Evolutionary conservation across 139 green algal genomes (phyloP).

Genomic region (Desmodesmus armatus): DNA sequence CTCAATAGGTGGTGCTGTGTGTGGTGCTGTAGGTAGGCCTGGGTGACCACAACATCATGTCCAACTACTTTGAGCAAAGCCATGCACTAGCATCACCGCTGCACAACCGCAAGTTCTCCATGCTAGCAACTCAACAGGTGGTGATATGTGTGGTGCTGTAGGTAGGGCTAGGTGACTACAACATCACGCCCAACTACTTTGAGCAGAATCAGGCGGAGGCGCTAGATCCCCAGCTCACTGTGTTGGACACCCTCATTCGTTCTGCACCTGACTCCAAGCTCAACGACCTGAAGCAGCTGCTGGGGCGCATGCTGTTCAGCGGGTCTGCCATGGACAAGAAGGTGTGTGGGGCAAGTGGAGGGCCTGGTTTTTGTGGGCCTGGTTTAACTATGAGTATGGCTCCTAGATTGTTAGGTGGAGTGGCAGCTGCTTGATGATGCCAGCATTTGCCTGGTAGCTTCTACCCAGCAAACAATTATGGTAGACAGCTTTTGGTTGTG

Average conservation of each 20-base stretch:
- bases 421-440: too few relatives aligned
- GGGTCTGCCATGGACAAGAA: constrained; percentile 92
- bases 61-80: constrained; percentile 99
- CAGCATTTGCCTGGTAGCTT: too few relatives aligned
- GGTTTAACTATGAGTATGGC: too few relatives aligned
- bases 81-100: too few relatives aligned
- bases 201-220: constrained; percentile 95
- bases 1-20: too few relatives aligned
- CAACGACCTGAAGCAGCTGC: constrained; percentile 95
- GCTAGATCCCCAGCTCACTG: constrained; percentile 87
- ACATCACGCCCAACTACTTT: constrained; percentile 65
- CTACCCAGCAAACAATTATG: too few relatives aligned
- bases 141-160: not conserved
- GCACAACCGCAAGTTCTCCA: too few relatives aligned
- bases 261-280: constrained; percentile 84
- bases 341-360: constrained; percentile 53
- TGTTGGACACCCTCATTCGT: constrained; percentile 88
- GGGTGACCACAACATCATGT: constrained; percentile 85
- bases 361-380: not conserved
- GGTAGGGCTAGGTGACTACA: constrained; percentile 83
- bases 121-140: too few relatives aligned
- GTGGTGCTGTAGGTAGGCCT: constrained; percentile 59
- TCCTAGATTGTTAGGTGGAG: too few relatives aligned
- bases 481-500: too few relatives aligned
- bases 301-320: constrained; percentile 95